These are phyloP conservation scores for Fusarium caatingaense DNA, from an alignment of 2,329 filamentous ascomycete genomes.

Conservation along the genomic window DNA sequence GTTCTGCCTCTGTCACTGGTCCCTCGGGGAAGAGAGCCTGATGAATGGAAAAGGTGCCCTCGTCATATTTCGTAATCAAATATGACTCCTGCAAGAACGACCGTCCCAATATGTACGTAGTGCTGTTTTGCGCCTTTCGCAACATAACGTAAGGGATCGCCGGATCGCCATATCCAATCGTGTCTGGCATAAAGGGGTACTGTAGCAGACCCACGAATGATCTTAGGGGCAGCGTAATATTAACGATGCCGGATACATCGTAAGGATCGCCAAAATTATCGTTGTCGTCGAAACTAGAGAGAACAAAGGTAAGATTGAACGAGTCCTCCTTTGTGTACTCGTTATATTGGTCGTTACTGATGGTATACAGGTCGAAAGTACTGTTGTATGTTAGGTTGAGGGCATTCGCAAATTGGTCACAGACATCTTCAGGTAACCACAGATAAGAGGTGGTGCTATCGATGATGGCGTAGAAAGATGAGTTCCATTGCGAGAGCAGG, in stretches of 20 bases:
- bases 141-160: conserved; percentile 74
- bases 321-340: conserved; percentile 57
- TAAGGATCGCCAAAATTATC: conserved; percentile 64
- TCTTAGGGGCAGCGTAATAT: conserved; percentile 64
- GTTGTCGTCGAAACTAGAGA: conserved; percentile 66
- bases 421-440: conserved; percentile 70
- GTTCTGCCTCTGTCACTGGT: conserved; percentile 53
- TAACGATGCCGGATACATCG: conserved; percentile 63
- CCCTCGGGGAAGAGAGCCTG: conserved; percentile 65
- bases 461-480: conserved; percentile 64
- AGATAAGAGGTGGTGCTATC: conserved; percentile 74
- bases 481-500: conserved; percentile 58
- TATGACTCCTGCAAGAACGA: conserved; percentile 78
- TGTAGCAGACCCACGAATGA: conserved; percentile 63
- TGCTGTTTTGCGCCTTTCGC: conserved; percentile 63
- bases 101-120: conserved; percentile 71
- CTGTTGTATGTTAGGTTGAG: conserved; percentile 75
- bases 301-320: conserved; percentile 66
- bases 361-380: conserved; percentile 71
- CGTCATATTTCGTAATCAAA: conserved; percentile 67
- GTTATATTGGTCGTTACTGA: conserved; percentile 67
- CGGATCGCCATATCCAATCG: conserved; percentile 58
- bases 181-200: conserved; percentile 60
- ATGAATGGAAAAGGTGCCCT: conserved; percentile 64
- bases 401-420: conserved; percentile 71